Evolutionary conservation across 2,329 filamentous ascomycete species (phyloP).

Genomic region (Fulvia fulva): DNA sequence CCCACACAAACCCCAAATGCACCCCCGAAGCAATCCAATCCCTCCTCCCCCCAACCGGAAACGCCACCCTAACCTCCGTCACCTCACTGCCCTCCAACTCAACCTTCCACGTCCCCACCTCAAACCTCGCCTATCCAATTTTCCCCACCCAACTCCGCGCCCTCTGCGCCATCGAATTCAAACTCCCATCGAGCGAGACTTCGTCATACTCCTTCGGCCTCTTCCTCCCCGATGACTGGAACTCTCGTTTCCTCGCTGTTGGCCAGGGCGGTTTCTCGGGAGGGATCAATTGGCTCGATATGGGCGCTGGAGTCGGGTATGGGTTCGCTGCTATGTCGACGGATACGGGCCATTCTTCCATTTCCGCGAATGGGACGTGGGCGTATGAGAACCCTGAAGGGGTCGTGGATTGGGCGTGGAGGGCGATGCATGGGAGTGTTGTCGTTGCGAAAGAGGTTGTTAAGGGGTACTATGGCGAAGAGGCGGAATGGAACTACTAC

Average conservation of each 20-base stretch:
- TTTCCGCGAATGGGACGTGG: constrained; percentile 35
- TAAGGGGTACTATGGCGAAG: constrained; percentile 46
- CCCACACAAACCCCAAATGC: background rate
- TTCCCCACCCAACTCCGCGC: constrained; percentile 35
- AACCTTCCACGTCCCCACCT: constrained; percentile 38
- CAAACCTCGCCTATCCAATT: constrained; percentile 39
- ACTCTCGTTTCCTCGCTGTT: constrained; percentile 35
- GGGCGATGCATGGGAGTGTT: constrained; percentile 48
- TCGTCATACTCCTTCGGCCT: constrained; percentile 32
- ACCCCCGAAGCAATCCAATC: constrained; percentile 30
- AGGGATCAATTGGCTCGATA: constrained; percentile 48
- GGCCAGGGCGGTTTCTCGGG: constrained; percentile 48
- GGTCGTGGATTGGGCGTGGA: constrained; percentile 38
- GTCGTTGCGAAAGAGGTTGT: constrained; percentile 47
- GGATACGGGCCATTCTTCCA: constrained; percentile 44
- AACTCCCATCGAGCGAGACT: constrained; percentile 27
- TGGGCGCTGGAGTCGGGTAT: constrained; percentile 40
- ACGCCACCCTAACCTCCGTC: constrained; percentile 37
- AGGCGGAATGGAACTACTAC: constrained; percentile 50
- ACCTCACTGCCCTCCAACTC: constrained; percentile 31
- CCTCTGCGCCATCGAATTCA: constrained; percentile 31
- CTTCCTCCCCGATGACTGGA: constrained; percentile 33
- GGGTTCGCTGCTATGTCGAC: constrained; percentile 45
- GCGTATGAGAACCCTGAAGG: constrained; percentile 35
- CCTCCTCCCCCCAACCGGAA: constrained; percentile 31